Conservation (phyloP, 805 yeast genomes). For the Zygosaccharomyces siamensis region DNA sequence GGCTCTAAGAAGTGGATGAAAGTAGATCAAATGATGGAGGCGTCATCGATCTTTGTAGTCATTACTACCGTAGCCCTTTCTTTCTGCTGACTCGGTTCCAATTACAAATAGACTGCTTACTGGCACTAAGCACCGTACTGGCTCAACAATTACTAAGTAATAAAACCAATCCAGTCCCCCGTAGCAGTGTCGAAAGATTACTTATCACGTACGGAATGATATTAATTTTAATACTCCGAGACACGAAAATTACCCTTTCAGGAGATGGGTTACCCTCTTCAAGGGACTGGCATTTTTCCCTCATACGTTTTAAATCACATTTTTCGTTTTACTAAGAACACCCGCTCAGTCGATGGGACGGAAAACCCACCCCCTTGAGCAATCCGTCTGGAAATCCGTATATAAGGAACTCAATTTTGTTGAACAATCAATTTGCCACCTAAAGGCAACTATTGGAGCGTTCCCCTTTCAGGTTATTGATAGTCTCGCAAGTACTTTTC, state of each 20-base stretch:
- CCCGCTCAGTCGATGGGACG: neutral
- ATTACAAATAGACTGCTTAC: no score
- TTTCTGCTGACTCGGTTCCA: no score
- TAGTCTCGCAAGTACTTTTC: neutral
- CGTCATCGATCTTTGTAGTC: no score
- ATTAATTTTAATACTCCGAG: neutral
- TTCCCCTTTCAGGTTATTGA: neutral
- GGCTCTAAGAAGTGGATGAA: no score
- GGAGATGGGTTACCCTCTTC: neutral
- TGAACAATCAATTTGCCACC: neutral
- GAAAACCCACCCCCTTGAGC: neutral
- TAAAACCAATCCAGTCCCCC: no score
- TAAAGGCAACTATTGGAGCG: neutral
- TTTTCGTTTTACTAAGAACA: neutral
- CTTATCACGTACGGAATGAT: no score
- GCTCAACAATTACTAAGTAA: no score
- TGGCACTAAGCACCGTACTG: no score
- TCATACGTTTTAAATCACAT: neutral
- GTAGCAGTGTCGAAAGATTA: no score
- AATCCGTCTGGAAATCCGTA: neutral
- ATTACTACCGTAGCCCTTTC: no score
- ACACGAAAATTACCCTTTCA: neutral
- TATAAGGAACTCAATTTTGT: neutral
- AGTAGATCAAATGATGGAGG: no score
- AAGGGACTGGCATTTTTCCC: neutral